A percentile compares a stretch with the other conserved stretches of the same genome.
Conservation (phyloP, 495 filamentous ascomycete genomes). For the Pyrenopolyporus hunteri region DNA sequence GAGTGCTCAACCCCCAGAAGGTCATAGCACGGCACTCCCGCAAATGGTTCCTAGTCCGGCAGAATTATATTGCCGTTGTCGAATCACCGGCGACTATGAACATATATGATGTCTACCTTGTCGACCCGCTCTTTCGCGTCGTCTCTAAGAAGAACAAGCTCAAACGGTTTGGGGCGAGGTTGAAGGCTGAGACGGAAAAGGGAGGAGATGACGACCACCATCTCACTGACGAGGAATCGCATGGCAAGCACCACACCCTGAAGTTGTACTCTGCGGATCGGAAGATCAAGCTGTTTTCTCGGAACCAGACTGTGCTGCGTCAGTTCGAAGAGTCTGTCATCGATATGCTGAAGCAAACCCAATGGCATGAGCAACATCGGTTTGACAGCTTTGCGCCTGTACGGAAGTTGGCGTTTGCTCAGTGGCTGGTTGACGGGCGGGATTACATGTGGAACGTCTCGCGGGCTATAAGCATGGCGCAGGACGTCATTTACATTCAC, state of each 20-base stretch:
- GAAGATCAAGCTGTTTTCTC: slow-evolving; percentile 86
- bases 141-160: slow-evolving; percentile 75
- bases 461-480: slow-evolving; percentile 94
- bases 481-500: slow-evolving; percentile 98
- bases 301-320: slow-evolving; percentile 83
- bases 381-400: slow-evolving; percentile 96
- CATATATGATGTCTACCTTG: slow-evolving; percentile 96
- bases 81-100: slow-evolving; percentile 99
- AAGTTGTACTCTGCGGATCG: slow-evolving; percentile 86
- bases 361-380: slow-evolving; percentile 81
- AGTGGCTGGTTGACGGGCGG: slow-evolving; percentile 95
- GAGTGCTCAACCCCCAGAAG: slow-evolving; percentile 74
- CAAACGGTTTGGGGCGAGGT: slow-evolving; percentile 66
- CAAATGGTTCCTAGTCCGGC: slow-evolving; percentile 97
- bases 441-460: slow-evolving; percentile 99
- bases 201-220: slow-evolving; percentile 44
- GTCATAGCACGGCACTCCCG: slow-evolving; percentile 82
- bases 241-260: slow-evolving; percentile 78
- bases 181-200: slow-evolving; percentile 48
- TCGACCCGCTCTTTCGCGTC: slow-evolving; percentile 82
- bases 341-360: slow-evolving; percentile 79
- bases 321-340: slow-evolving; percentile 93
- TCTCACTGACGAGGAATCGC: slow-evolving; percentile 61
- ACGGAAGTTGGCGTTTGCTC: slow-evolving; percentile 82
- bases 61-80: slow-evolving; percentile 96